These are phyloP conservation scores for Bromus sterilis DNA, from an alignment of 176 grass and related monocot species.

Conservation along the genomic window DNA sequence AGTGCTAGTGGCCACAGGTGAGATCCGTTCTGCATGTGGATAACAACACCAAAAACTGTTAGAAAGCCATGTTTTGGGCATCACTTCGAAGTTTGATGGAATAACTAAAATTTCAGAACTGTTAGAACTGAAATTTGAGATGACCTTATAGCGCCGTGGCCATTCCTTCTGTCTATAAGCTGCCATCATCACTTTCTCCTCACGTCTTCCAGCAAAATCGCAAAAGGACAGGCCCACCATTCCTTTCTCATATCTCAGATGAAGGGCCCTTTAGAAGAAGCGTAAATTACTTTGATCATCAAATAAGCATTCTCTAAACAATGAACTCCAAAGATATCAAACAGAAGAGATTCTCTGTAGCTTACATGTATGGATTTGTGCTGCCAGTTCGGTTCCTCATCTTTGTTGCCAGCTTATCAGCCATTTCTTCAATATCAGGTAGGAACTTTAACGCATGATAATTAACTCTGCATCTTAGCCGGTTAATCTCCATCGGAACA, in stretches of 20 bases:
- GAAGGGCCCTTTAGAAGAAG: conserved; percentile 59
- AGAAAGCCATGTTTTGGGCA: neutral
- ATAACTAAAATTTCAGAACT: neutral
- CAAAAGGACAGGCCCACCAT: conserved; percentile 83
- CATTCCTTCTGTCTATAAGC: conserved; percentile 95
- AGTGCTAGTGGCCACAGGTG: conserved; percentile 87
- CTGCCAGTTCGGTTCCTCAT: conserved; percentile 67
- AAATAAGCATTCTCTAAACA: neutral
- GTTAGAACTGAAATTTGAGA: neutral
- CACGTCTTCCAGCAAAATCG: conserved; percentile 73
- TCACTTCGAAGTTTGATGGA: neutral
- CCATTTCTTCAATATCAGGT: conserved; percentile 83
- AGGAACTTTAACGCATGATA: conserved; percentile 77
- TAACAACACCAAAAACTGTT: neutral
- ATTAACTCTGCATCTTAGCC: conserved; percentile 70
- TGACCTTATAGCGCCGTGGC: conserved; percentile 89
- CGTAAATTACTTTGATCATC: neutral
- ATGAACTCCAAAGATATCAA: neutral
- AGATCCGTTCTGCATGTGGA: conserved; percentile 73
- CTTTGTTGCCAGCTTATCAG: conserved; percentile 60
- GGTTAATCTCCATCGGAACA: conserved; percentile 77
- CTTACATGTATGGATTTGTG: conserved; percentile 72
- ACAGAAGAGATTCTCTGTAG: neutral
- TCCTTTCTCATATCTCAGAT: conserved; percentile 82
- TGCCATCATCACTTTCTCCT: conserved; percentile 83